These are phyloP conservation scores for Athelia sp. DNA, from an alignment of 1,284 basidiomycete species.

Conservation along the genomic window DNA sequence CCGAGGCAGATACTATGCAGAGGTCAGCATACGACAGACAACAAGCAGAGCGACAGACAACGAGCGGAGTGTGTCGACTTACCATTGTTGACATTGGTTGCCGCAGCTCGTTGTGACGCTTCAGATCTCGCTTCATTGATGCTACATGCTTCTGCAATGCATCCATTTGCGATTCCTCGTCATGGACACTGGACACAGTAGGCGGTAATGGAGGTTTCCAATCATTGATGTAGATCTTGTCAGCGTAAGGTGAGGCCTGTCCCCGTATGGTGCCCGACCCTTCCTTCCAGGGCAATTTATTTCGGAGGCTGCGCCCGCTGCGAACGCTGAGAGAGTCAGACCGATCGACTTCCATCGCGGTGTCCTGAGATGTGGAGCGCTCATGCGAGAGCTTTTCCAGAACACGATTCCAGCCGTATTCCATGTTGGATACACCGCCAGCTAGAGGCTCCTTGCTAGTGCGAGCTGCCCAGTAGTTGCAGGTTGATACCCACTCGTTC, in stretches of 20 bases:
- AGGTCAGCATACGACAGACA: background rate
- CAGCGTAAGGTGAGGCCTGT: slow-evolving; percentile 63
- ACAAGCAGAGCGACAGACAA: slow-evolving; percentile 1
- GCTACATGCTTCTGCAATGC: slow-evolving; percentile 78
- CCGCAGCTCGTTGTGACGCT: slow-evolving; percentile 80
- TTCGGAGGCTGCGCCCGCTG: slow-evolving; percentile 63
- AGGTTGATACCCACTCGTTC: slow-evolving; percentile 96
- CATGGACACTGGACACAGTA: slow-evolving; percentile 77
- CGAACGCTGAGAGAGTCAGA: slow-evolving; percentile 64
- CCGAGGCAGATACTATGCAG: slow-evolving; percentile 72
- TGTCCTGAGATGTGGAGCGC: slow-evolving; percentile 50
- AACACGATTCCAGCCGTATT: slow-evolving; percentile 94
- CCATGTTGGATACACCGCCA: slow-evolving; percentile 97
- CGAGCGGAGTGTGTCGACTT: slow-evolving; percentile 23
- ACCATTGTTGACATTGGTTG: slow-evolving; percentile 83
- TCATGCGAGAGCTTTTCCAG: slow-evolving; percentile 46
- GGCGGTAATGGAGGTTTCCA: slow-evolving; percentile 91
- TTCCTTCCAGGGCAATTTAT: slow-evolving; percentile 64
- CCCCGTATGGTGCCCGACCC: slow-evolving; percentile 58
- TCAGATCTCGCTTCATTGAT: slow-evolving; percentile 73
- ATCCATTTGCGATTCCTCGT: slow-evolving; percentile 90
- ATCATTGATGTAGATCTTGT: slow-evolving; percentile 83
- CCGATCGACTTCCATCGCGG: slow-evolving; percentile 44
- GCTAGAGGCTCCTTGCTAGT: slow-evolving; percentile 90
- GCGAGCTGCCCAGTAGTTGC: slow-evolving; percentile 98